Base-by-base conservation (phyloP, 345 rosid genomes). In the Aethionema arabicum region DNA sequence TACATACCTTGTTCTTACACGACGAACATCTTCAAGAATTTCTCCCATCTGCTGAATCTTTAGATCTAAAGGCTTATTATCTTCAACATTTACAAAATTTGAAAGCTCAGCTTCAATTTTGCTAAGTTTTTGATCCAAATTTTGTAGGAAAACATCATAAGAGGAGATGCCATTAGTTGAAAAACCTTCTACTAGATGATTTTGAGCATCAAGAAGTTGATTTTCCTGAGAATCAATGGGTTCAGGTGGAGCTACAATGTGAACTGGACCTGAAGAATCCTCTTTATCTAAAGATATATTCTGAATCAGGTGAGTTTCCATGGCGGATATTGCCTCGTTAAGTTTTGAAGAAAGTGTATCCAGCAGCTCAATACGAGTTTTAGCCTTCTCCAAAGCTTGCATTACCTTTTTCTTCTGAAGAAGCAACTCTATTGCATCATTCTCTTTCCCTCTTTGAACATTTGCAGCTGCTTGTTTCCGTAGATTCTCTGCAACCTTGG, bases 401-500 rank as follows among this genome's bases (percentile, higher is more conserved):
- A 85, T 67, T 53, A 91, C 87, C 74, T 78, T 91, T 78, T 86
- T 84, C 85, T 88, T 91, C 80, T 91, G 96, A 65, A 77, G 66
- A 59, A 88, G 92, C 16, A 86, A 54, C 12, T 86, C 87, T 71
- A 88, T 82, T 4, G 98, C 96, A 44, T 88, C 95, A 71, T 80
- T 73, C 55, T 83, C 96, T 61, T 79, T 82, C 35, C 96, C 95
- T 4, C 70, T 80, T 51, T 72, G 77, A 66, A 91, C 70, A 69
- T 72, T 77, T 7, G 83, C 51, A 67, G 89, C 77, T 31, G 98
- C 98, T 80, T 83, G 88, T 10, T 75, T 78, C 48, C 76, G 80
- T 52, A 88, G 86, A 74, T 86, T 91, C 82, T 91, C 92, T 11
- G 88, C 98, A 3, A 88, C 91, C 74, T 88, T 88, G 0, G 92